Percentiles rank a stretch among this genome's conserved stretches.
These are phyloP conservation scores for Hortaea werneckii DNA, from an alignment of 2,329 filamentous ascomycete species.

Conservation along the genomic window DNA sequence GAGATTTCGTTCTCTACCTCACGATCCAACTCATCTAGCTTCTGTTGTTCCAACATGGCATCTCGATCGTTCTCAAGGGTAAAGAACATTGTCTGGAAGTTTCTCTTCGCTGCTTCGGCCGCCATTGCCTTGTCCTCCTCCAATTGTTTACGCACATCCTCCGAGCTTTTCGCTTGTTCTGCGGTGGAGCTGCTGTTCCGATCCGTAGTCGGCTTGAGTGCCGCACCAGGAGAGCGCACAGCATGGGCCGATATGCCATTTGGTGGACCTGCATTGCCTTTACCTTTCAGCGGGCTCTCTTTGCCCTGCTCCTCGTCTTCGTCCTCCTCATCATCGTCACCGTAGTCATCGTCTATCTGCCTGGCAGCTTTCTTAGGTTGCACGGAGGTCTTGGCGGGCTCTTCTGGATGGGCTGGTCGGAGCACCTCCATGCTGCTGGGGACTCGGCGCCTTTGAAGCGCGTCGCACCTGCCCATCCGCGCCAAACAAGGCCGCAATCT, in stretches of 20 bases:
- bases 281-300: slow-evolving; percentile 40
- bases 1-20: slow-evolving; percentile 95
- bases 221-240: slow-evolving; percentile 58
- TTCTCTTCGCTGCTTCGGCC: slow-evolving; percentile 78
- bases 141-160: slow-evolving; percentile 85
- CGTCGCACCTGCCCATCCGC: slow-evolving; percentile 26
- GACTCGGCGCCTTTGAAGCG: slow-evolving; percentile 11
- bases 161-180: slow-evolving; percentile 57
- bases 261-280: slow-evolving; percentile 45
- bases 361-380: slow-evolving; percentile 64
- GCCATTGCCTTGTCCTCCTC: slow-evolving; percentile 86
- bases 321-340: slow-evolving; percentile 65
- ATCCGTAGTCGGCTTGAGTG: slow-evolving; percentile 51
- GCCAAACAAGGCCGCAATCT: slow-evolving; percentile 66
- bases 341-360: slow-evolving; percentile 69
- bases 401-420: slow-evolving; percentile 12
- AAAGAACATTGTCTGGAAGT: slow-evolving; percentile 89
- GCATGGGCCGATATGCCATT: slow-evolving; percentile 52
- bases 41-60: slow-evolving; percentile 95
- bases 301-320: slow-evolving; percentile 34
- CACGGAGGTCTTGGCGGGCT: slow-evolving; percentile 35
- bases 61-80: slow-evolving; percentile 90
- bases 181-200: slow-evolving; percentile 45
- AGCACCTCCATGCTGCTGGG: slow-evolving; percentile 6
- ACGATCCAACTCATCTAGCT: slow-evolving; percentile 90